A percentile compares a stretch with the other conserved stretches of the same genome.
Evolutionary conservation across 169 alveolate genomes (phyloP).

Genomic region (Theileria equi): DNA sequence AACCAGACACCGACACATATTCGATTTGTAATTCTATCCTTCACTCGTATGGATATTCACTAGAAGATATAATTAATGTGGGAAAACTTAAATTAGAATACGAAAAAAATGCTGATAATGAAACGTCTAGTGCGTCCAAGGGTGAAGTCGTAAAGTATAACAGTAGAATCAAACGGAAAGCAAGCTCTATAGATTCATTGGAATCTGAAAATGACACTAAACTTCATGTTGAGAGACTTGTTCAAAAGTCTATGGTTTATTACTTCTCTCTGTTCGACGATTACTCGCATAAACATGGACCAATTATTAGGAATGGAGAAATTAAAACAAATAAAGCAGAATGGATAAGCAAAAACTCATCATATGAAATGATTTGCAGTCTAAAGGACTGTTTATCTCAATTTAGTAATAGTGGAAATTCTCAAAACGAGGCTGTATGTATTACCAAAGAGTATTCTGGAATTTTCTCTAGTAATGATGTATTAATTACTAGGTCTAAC

Average conservation of each 20-base stretch:
- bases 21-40: background rate
- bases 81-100: background rate
- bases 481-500: constrained; percentile 48
- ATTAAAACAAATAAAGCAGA: background rate
- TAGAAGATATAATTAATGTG: background rate
- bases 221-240: background rate
- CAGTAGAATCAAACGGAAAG: background rate
- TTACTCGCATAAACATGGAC: constrained; percentile 12
- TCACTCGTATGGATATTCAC: background rate
- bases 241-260: constrained; percentile 44
- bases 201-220: background rate
- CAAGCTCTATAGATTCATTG: background rate
- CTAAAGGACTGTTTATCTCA: constrained; percentile 46
- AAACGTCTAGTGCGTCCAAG: background rate
- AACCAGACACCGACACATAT: no score
- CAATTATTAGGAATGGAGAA: background rate
- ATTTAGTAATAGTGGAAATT: background rate
- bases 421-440: constrained; percentile 41
- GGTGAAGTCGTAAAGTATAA: background rate
- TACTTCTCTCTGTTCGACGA: constrained; percentile 47
- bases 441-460: constrained; percentile 60
- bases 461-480: constrained; percentile 45
- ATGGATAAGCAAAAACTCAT: constrained; percentile 27
- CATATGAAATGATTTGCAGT: constrained; percentile 45
- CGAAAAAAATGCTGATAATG: background rate